These are phyloP conservation scores for Exophiala bonariae DNA, from an alignment of 2,329 filamentous ascomycete genomes.

Conservation along the genomic window DNA sequence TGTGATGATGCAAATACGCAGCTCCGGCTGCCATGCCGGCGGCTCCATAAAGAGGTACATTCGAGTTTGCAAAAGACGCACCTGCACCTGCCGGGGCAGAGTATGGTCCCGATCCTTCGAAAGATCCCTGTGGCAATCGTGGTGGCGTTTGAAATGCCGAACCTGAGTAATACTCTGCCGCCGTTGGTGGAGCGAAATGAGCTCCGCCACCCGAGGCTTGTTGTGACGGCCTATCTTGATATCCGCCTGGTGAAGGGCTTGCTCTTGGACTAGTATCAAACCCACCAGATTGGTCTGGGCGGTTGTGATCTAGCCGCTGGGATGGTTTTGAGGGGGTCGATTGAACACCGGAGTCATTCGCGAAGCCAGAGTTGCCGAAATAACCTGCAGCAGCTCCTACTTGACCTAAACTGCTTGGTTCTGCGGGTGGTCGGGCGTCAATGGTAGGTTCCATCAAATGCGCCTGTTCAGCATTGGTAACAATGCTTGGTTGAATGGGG, in stretches of 20 bases:
- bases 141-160: constrained; percentile 14
- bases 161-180: constrained; percentile 18
- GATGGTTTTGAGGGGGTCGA: constrained; percentile 37
- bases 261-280: constrained; percentile 28
- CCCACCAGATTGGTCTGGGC: constrained; percentile 24
- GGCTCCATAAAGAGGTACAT: constrained; percentile 34
- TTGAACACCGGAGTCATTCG: constrained; percentile 19
- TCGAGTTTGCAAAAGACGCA: constrained; percentile 23
- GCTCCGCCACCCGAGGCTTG: background rate
- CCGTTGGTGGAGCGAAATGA: constrained; percentile 1
- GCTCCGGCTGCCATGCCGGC: constrained; percentile 31
- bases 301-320: constrained; percentile 9
- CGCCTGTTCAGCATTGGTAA: constrained; percentile 53
- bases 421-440: constrained; percentile 54
- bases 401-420: constrained; percentile 54
- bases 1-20: constrained; percentile 1
- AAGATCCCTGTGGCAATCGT: constrained; percentile 17
- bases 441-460: constrained; percentile 57
- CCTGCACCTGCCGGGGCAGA: constrained; percentile 13
- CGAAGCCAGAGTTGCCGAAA: constrained; percentile 39
- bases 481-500: constrained; percentile 52
- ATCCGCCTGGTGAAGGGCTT: constrained; percentile 21
- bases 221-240: background rate
- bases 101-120: constrained; percentile 29
- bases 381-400: constrained; percentile 60